Conservation (phyloP, 371 early-diverging fungal species). For the Fennellomyces sp. region DNA sequence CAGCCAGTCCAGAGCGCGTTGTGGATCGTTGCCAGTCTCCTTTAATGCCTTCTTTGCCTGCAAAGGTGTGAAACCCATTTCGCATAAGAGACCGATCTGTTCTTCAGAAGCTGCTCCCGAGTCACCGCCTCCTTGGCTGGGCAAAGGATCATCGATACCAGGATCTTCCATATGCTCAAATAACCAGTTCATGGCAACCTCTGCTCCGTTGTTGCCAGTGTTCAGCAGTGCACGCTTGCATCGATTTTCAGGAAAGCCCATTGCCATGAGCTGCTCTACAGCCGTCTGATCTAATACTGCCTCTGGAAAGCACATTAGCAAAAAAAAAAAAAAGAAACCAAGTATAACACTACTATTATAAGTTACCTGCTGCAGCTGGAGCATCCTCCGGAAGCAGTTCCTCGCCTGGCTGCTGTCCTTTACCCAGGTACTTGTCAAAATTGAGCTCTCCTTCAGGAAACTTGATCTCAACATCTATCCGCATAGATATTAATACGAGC, state of each 20-base stretch:
- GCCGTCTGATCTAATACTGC: slow-evolving; percentile 65
- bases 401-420: slow-evolving; percentile 74
- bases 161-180: slow-evolving; percentile 97
- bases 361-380: slow-evolving; percentile 16
- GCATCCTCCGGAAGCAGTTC: slow-evolving; percentile 74
- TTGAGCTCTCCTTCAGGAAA: slow-evolving; percentile 56
- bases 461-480: slow-evolving; percentile 57
- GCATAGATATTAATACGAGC: not conserved
- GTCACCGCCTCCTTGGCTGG: slow-evolving; percentile 9
- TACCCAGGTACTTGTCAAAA: slow-evolving; percentile 65
- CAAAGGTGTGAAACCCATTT: slow-evolving; percentile 89
- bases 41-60: slow-evolving; percentile 85
- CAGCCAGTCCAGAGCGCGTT: slow-evolving; percentile 95
- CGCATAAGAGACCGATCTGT: slow-evolving; percentile 67
- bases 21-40: slow-evolving; percentile 83
- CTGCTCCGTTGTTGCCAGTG: slow-evolving; percentile 83
- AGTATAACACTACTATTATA: not conserved
- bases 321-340: not conserved
- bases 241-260: slow-evolving; percentile 91
- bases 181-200: slow-evolving; percentile 92
- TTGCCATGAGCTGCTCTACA: slow-evolving; percentile 76
- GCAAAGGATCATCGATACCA: slow-evolving; percentile 52
- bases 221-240: slow-evolving; percentile 80
- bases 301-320: slow-evolving; percentile 18
- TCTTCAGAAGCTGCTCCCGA: slow-evolving; percentile 27